Evolutionary conservation across 805 yeast genomes (phyloP).

Genomic region (Candida corydali): DNA sequence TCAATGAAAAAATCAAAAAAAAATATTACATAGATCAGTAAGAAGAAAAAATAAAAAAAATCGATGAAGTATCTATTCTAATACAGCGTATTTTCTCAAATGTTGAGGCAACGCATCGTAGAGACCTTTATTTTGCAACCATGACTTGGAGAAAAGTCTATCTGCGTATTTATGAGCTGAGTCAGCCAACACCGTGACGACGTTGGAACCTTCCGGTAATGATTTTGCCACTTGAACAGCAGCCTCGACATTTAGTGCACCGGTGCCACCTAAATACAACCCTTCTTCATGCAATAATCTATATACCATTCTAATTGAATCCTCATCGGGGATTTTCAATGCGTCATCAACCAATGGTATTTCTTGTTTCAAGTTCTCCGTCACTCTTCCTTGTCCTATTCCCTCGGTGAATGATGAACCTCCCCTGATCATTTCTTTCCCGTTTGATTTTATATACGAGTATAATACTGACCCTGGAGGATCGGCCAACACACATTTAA

Average conservation of each 20-base stretch:
- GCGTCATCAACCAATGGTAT: slow-evolving; percentile 77
- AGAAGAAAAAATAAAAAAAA: neutral
- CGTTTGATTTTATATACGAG: slow-evolving; percentile 69
- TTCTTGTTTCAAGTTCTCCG: slow-evolving; percentile 74
- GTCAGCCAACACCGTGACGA: slow-evolving; percentile 87
- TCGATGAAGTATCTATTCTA: slow-evolving; percentile 20
- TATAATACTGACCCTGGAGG: slow-evolving; percentile 91
- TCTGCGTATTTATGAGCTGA: slow-evolving; percentile 88
- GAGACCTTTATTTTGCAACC: slow-evolving; percentile 71
- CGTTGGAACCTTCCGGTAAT: slow-evolving; percentile 74
- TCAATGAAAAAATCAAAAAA: slow-evolving; percentile 2
- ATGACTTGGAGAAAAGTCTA: slow-evolving; percentile 68
- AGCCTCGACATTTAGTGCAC: slow-evolving; percentile 87
- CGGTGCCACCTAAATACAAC: slow-evolving; percentile 83
- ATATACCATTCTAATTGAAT: slow-evolving; percentile 80
- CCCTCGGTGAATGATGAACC: slow-evolving; percentile 95
- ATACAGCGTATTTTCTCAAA: slow-evolving; percentile 59
- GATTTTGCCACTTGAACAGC: slow-evolving; percentile 72
- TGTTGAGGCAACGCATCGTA: slow-evolving; percentile 65
- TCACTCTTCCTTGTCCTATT: slow-evolving; percentile 92
- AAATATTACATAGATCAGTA: slow-evolving; percentile 1
- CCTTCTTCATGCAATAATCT: slow-evolving; percentile 86
- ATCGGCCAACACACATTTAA: slow-evolving; percentile 74
- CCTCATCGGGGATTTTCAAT: slow-evolving; percentile 69
- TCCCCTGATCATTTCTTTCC: slow-evolving; percentile 60